Evolutionary conservation across 495 filamentous ascomycete genomes (phyloP), one percentile per base, ranked within the genome.

Genomic region (Chaetomium cochliodes): DNA sequence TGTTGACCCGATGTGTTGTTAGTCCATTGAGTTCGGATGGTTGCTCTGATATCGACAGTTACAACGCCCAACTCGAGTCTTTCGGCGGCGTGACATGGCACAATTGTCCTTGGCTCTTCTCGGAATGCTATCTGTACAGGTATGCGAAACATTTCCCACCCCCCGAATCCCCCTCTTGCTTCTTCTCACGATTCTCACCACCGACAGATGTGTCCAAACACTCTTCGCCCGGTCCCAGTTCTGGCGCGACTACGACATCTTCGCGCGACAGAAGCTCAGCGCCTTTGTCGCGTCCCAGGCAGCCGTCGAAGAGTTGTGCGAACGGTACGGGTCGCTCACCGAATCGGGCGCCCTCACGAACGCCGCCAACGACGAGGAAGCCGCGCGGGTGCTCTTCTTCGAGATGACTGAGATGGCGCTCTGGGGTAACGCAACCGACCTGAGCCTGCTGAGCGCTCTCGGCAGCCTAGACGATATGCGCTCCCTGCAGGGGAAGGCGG

Each of bases 321-420:
- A 51, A 11, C 49, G 49, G 12, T 51, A 51, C 49, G 20, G 7
- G 0, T 51, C 49, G 2, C 49, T 51, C 49, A 25, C 49, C 49
- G 49, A 26, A 22, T 22, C 33, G 5, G 33, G 33, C 33, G 33
- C 33, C 33, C 33, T 51, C 49, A 13, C 8, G 2, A 51, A 23
- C 2, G 22, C n/a, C 20, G 22, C 44, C 44, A 12, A 18, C n/a
- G 44, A 51, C 49, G 22, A 26, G 0, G 49, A 51, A 25, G n/a
- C 49, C 49, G 18, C 5, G 49, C 22, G 49, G 23, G 22, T 51
- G 49, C 18, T 51, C 49, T 51, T 51, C 49, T 51, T 3, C 23
- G 49, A 51, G 49, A 51, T 51, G 49, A 51, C 49, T 22, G 49
- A 51, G 49, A 26, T 51, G 18, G 49, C 49, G 49, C 49, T 51